A percentile compares a stretch with the other conserved stretches of the same genome.
phyloP scores from a whole-genome alignment of 495 filamentous ascomycete species.

The Penicillium steckii region DNA sequence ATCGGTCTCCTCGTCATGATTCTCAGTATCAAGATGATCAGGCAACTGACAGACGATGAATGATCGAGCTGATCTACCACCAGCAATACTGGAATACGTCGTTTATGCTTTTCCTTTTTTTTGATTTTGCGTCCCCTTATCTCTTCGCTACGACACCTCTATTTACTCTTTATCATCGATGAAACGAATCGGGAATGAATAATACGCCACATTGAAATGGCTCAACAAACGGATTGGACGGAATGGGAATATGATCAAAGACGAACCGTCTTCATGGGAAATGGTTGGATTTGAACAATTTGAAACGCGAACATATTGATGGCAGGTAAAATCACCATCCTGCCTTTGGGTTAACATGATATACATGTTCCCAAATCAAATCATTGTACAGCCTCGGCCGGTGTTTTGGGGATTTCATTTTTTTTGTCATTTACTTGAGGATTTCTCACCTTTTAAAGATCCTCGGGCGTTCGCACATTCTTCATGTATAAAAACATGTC shows the following conservation, averaged over 20 bases:
- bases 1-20: constrained; percentile 96
- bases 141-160: constrained; percentile 14
- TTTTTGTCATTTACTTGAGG: background rate
- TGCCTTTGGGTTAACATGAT: constrained; percentile 3
- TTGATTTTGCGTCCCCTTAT: constrained; percentile 14
- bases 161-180: constrained; percentile 22
- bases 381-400: constrained; percentile 16
- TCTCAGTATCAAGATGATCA: constrained; percentile 75
- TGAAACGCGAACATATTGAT: constrained; percentile 22
- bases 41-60: constrained; percentile 52
- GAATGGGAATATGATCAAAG: constrained; percentile 18
- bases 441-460: background rate
- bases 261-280: constrained; percentile 9
- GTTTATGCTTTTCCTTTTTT: constrained; percentile 14
- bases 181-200: constrained; percentile 36
- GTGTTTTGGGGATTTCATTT: constrained; percentile 10
- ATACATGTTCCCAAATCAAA: background rate
- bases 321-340: constrained; percentile 7
- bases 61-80: constrained; percentile 7
- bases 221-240: constrained; percentile 13
- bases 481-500: constrained; percentile 18
- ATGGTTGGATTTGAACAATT: constrained; percentile 22
- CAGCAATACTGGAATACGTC: background rate
- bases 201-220: constrained; percentile 24
- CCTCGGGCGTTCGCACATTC: constrained; percentile 11